Evolutionary conservation across 2,329 filamentous ascomycete genomes (phyloP).

Genomic region (Colletotrichum kahawae): DNA sequence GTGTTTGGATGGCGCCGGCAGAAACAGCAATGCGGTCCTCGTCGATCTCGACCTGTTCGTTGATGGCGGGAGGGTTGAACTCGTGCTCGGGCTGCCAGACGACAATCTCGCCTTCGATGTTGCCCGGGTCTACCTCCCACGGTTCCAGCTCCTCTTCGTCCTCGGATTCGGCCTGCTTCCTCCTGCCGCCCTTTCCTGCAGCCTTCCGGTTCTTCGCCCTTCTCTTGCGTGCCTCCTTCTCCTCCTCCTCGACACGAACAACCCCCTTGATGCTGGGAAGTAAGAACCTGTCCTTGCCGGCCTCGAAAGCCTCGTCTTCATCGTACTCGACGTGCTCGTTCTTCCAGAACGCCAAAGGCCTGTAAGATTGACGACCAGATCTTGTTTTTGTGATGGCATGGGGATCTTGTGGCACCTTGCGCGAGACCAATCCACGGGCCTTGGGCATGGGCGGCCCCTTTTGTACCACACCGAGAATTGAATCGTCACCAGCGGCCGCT

Average conservation of each 20-base stretch:
- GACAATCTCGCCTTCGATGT: conserved; percentile 66
- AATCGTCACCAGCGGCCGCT: conserved; percentile 48
- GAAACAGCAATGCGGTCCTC: conserved; percentile 63
- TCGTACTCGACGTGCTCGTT: conserved; percentile 80
- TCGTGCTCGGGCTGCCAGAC: conserved; percentile 67
- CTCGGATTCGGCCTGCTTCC: conserved; percentile 43
- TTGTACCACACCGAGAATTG: conserved; percentile 50
- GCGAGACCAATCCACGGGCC: conserved; percentile 58
- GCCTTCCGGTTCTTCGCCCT: conserved; percentile 30
- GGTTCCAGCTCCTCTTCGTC: conserved; percentile 65
- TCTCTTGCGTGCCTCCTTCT: conserved; percentile 32
- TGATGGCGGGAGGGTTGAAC: conserved; percentile 48
- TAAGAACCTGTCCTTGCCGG: conserved; percentile 52
- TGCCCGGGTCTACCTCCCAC: conserved; percentile 74
- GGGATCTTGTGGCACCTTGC: conserved; percentile 51
- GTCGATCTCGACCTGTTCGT: conserved; percentile 58
- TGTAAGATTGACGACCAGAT: conserved; percentile 78
- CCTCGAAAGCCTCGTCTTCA: conserved; percentile 57
- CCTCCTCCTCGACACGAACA: conserved; percentile 72
- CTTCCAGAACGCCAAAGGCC: conserved; percentile 84
- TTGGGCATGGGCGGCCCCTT: conserved; percentile 62
- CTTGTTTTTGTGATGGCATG: conserved; percentile 66
- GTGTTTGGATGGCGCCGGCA: conserved; percentile 59
- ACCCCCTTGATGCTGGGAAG: conserved; percentile 77
- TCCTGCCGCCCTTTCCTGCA: conserved; percentile 28